Conservation (phyloP, 805 yeast genomes). For the Hanseniaspora nectarophila region DNA sequence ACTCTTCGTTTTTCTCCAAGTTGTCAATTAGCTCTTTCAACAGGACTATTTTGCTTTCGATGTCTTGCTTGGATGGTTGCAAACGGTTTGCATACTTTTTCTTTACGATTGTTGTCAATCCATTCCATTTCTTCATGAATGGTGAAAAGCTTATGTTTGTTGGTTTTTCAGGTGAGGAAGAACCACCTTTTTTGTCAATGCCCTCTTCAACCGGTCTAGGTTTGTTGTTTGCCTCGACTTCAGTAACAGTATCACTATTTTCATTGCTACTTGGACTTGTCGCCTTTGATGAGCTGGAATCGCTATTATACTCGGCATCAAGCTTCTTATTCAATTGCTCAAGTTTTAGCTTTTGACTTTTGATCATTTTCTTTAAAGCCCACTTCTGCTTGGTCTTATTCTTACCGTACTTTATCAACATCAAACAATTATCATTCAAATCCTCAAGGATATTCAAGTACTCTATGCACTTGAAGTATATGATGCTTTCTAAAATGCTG, state of each 20-base stretch:
- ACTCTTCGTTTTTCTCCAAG: conserved; percentile 10
- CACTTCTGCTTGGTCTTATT: conserved; percentile 25
- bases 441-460: conserved; percentile 26
- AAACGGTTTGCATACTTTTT: conserved; percentile 5
- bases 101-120: conserved; percentile 5
- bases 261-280: too few species aligned
- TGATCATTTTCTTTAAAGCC: conserved; percentile 21
- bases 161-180: not conserved
- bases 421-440: conserved; percentile 26
- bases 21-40: not conserved
- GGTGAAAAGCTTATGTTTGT: conserved; percentile 3
- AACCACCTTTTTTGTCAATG: conserved; percentile 18
- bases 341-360: conserved; percentile 21
- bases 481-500: conserved; percentile 21
- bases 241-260: conserved; percentile 14
- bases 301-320: conserved; percentile 4
- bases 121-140: conserved; percentile 3
- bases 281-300: too few species aligned
- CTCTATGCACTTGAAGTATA: conserved; percentile 27
- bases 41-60: not conserved
- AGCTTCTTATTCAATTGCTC: conserved; percentile 23
- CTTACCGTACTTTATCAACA: conserved; percentile 25
- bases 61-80: conserved; percentile 1
- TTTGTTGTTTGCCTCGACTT: conserved; percentile 20
- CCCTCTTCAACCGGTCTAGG: conserved; percentile 20